These are phyloP conservation scores for Epicoccum sorghinum DNA, from an alignment of 2,329 filamentous ascomycete species.

Conservation along the genomic window DNA sequence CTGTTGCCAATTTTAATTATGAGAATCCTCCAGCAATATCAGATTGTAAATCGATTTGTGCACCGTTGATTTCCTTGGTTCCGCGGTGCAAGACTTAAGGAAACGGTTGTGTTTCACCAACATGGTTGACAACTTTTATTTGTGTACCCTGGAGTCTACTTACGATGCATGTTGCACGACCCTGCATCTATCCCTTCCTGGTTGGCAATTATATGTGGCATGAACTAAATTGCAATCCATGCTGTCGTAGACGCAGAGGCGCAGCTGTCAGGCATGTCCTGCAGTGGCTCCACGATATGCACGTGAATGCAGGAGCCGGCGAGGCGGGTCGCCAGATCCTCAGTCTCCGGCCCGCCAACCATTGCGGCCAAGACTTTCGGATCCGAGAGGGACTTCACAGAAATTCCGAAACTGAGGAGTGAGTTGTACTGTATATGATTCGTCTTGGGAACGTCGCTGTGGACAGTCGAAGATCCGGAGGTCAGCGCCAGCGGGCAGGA, in stretches of 20 bases:
- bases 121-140: slow-evolving; percentile 29
- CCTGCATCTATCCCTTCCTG: slow-evolving; percentile 1
- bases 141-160: slow-evolving; percentile 15
- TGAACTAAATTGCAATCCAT: slow-evolving; percentile 10
- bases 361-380: too few relatives aligned
- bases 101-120: slow-evolving; percentile 21
- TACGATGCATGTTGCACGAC: slow-evolving; percentile 5
- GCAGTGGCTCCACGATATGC: slow-evolving; percentile 8
- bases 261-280: slow-evolving; percentile 2
- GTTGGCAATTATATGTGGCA: background rate
- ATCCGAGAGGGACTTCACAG: too few relatives aligned
- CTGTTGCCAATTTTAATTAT: background rate
- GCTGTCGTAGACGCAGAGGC: background rate
- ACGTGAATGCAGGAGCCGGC: slow-evolving; percentile 7
- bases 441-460: background rate
- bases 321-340: too few relatives aligned
- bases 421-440: background rate
- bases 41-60: slow-evolving; percentile 5
- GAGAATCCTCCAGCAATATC: background rate
- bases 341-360: too few relatives aligned
- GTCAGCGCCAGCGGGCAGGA: background rate
- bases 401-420: background rate
- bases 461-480: slow-evolving; percentile 2
- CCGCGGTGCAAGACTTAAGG: slow-evolving; percentile 26
- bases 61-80: slow-evolving; percentile 12